A percentile compares a stretch with the other conserved stretches of the same genome.
Evolutionary conservation across 305 asterid genomes (phyloP).

Genomic region (Fraxinus platypoda): DNA sequence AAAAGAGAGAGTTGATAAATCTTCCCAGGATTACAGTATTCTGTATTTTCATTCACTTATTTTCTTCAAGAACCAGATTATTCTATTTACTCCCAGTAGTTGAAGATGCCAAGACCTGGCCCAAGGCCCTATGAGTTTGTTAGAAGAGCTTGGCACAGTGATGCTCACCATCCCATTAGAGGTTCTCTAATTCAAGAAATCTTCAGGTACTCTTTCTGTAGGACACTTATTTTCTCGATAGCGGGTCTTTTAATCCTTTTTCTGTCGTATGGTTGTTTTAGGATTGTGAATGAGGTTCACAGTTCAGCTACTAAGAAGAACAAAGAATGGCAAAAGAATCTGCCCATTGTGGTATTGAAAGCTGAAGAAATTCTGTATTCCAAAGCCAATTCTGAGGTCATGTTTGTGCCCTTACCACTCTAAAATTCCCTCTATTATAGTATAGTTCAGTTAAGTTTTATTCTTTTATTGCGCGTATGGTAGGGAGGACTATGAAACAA

Average conservation of each 20-base stretch:
- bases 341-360: not conserved
- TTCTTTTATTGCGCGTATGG: not conserved
- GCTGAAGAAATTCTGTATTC: not conserved
- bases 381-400: not conserved
- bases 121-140: slow-evolving; percentile 92
- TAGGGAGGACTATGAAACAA: too few species aligned
- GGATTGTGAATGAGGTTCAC: slow-evolving; percentile 80
- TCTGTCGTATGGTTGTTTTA: slow-evolving; percentile 25
- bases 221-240: not conserved
- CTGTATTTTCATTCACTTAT: not conserved
- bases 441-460: not conserved
- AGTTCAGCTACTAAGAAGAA: slow-evolving; percentile 38
- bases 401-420: not conserved
- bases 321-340: not conserved
- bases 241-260: not conserved
- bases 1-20: not conserved
- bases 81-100: slow-evolving; percentile 9
- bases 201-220: slow-evolving; percentile 57
- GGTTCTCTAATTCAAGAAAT: slow-evolving; percentile 89
- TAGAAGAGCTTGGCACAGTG: slow-evolving; percentile 95
- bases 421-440: slow-evolving; percentile 15
- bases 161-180: slow-evolving; percentile 77
- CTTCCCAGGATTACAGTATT: not conserved
- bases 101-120: slow-evolving; percentile 78
- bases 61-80: not conserved